A percentile compares a stretch with the other conserved stretches of the same genome.
phyloP scores from a whole-genome alignment of 805 yeast genomes.

The Pichia sporocuriosa region DNA sequence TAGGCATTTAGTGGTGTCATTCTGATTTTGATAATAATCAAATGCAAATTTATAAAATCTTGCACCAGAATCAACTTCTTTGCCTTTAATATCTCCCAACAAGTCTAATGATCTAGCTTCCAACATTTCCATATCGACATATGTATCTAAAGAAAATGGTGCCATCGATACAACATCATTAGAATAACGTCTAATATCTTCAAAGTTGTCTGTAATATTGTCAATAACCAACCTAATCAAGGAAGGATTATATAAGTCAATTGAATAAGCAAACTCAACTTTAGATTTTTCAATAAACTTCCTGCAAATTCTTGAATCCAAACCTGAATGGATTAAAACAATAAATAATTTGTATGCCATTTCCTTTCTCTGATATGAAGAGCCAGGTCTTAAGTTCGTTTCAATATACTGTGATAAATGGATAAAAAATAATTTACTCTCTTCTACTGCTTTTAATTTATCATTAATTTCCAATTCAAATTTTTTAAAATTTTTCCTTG shows the following conservation, averaged over 20 bases:
- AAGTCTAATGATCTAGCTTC: constrained; percentile 22
- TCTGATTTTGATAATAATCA: constrained; percentile 25
- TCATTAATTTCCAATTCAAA: constrained; percentile 35
- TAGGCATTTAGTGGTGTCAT: constrained; percentile 16
- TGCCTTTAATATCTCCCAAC: constrained; percentile 41
- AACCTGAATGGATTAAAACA: constrained; percentile 45
- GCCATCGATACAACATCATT: constrained; percentile 40
- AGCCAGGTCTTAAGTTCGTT: constrained; percentile 40
- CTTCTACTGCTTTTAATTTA: constrained; percentile 24
- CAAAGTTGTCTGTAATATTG: constrained; percentile 62
- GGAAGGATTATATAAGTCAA: constrained; percentile 35
- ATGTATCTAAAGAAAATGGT: constrained; percentile 29
- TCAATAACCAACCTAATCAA: constrained; percentile 48
- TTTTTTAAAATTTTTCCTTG: constrained; percentile 26
- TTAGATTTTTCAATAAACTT: constrained; percentile 35
- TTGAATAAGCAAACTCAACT: constrained; percentile 42
- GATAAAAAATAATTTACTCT: constrained; percentile 31
- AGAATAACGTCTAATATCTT: constrained; percentile 60
- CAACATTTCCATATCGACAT: constrained; percentile 19
- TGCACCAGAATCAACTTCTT: constrained; percentile 78
- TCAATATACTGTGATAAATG: constrained; percentile 25
- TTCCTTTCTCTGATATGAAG: constrained; percentile 47
- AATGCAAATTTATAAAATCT: constrained; percentile 50
- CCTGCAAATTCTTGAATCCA: constrained; percentile 40
- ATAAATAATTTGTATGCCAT: constrained; percentile 43